phyloP scores from a whole-genome alignment of 2,329 filamentous ascomycete genomes.

The Cadophora sp. region DNA sequence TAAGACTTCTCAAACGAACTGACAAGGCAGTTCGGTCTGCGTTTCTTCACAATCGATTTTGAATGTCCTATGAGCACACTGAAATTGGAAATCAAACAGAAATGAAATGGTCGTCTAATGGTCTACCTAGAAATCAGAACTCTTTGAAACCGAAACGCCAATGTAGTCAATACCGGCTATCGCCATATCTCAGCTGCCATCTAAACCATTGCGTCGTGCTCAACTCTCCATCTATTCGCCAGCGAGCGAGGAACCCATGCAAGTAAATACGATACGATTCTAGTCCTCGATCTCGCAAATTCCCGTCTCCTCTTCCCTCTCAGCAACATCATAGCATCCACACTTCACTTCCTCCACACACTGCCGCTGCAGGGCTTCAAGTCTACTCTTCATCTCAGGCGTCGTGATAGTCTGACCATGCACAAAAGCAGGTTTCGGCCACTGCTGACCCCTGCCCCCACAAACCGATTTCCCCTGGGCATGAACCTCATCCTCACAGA shows the following conservation, averaged over 20 bases:
- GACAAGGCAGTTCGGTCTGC: too few species aligned
- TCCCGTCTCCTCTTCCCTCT: neutral
- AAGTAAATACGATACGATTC: neutral
- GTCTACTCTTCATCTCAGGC: neutral
- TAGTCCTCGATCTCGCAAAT: neutral
- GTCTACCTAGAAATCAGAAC: too few species aligned
- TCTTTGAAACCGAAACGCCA: too few species aligned
- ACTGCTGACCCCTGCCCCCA: neutral
- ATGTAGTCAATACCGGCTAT: too few species aligned
- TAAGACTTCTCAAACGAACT: too few species aligned
- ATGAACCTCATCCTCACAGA: constrained; percentile 5
- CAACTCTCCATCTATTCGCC: neutral
- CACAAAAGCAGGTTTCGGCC: constrained; percentile 3
- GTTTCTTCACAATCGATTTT: too few species aligned
- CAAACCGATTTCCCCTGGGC: constrained; percentile 3
- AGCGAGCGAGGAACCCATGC: neutral
- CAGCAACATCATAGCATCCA: neutral
- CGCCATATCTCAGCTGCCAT: too few species aligned
- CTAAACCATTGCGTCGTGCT: neutral
- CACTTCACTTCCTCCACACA: neutral
- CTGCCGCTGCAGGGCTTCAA: constrained; percentile 1
- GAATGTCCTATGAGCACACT: too few species aligned
- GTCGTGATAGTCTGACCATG: constrained; percentile 13
- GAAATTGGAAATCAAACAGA: too few species aligned
- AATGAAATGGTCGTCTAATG: too few species aligned